phyloP scores from a whole-genome alignment of 768 basidiomycete species.

The Boletus tomentosulus region DNA sequence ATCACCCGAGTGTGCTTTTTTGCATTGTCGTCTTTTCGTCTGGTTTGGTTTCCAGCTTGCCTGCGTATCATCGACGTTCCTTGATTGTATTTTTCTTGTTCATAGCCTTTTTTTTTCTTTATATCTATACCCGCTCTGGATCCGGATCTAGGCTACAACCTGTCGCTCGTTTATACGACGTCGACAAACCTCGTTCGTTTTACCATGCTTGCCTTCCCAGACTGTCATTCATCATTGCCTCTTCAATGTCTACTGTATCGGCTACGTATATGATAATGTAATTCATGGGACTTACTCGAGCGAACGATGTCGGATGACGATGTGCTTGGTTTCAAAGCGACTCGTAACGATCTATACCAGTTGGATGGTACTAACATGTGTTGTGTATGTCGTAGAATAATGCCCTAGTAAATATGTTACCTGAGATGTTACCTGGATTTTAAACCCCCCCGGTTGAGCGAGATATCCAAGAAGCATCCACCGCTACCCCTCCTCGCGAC shows the following conservation, averaged over 20 bases:
- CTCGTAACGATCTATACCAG: neutral
- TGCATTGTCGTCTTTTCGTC: neutral
- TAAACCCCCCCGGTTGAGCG: neutral
- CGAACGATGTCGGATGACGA: neutral
- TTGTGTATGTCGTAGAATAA: neutral
- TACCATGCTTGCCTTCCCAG: neutral
- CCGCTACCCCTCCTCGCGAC: neutral
- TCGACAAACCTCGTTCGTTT: slow-evolving; percentile 3
- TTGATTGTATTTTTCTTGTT: neutral
- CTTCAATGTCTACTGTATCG: slow-evolving; percentile 21
- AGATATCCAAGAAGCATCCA: neutral
- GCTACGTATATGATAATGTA: slow-evolving; percentile 28
- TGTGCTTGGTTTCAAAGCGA: neutral
- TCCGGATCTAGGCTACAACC: slow-evolving; percentile 9
- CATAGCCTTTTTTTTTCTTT: neutral
- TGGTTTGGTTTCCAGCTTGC: neutral
- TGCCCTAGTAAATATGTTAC: neutral
- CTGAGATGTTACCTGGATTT: neutral
- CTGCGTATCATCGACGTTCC: neutral
- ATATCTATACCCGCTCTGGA: slow-evolving; percentile 15
- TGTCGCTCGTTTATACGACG: neutral
- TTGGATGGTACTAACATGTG: neutral
- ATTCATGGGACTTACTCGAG: slow-evolving; percentile 14
- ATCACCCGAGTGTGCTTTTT: neutral
- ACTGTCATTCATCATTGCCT: neutral